These are phyloP conservation scores for Craspedostauros australis DNA, from an alignment of 108 stramenopile genomes.

Conservation along the genomic window DNA sequence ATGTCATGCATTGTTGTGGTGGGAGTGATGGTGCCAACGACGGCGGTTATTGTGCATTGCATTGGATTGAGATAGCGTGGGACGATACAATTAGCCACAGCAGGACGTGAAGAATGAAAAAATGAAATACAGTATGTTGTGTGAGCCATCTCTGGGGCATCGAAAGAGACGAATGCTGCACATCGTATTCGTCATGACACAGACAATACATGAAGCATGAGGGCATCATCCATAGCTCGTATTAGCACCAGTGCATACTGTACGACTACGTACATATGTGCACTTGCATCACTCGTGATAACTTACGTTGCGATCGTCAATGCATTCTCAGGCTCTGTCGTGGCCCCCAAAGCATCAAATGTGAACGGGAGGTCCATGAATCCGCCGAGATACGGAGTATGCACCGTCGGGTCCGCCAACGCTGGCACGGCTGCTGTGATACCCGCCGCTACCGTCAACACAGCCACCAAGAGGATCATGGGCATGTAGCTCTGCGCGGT, in stretches of 20 bases:
- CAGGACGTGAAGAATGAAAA: no score
- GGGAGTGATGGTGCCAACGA: no score
- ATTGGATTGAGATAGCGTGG: no score
- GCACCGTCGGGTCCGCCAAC: slow-evolving; percentile 42
- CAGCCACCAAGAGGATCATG: slow-evolving; percentile 59
- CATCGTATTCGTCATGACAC: no score
- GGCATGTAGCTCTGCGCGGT: slow-evolving; percentile 54
- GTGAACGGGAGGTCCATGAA: slow-evolving; percentile 62
- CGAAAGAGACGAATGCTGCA: no score
- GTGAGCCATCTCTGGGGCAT: no score
- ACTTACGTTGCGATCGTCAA: slow-evolving; percentile 43
- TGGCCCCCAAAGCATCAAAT: slow-evolving; percentile 21
- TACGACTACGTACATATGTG: not conserved
- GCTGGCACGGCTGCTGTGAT: slow-evolving; percentile 64
- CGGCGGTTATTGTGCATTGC: no score
- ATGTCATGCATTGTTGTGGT: not conserved
- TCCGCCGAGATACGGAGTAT: slow-evolving; percentile 66
- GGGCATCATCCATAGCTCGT: no score
- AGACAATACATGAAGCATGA: not conserved
- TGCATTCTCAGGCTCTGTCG: slow-evolving; percentile 54
- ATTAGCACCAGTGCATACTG: not conserved
- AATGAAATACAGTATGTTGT: no score
- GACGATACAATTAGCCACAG: no score
- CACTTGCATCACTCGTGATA: no score
- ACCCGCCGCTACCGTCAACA: slow-evolving; percentile 44